Evolutionary conservation across 345 rosid genomes (phyloP).

Genomic region (Hibiscus syriacus): DNA sequence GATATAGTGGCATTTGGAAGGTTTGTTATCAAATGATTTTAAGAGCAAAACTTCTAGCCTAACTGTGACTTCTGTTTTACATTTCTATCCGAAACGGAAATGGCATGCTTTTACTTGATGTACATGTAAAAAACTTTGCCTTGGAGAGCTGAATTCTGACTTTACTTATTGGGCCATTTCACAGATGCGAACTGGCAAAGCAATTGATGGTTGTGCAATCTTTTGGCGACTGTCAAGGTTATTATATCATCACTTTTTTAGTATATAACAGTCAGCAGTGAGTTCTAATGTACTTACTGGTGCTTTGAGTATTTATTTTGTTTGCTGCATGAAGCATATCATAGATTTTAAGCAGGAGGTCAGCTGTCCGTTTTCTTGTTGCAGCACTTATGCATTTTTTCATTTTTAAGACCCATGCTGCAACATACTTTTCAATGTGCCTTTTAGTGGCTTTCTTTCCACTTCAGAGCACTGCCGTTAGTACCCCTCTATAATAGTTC

Average conservation of each 20-base stretch:
- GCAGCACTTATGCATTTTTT: background rate
- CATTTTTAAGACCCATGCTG: background rate
- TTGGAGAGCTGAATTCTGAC: conserved; percentile 2
- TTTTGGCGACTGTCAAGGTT: conserved; percentile 91
- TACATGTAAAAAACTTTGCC: background rate
- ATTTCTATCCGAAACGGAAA: background rate
- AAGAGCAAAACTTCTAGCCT: background rate
- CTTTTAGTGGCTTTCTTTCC: conserved; percentile 1
- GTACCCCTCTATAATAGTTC: background rate
- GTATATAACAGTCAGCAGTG: conserved; percentile 7
- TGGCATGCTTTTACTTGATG: background rate
- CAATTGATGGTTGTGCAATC: conserved; percentile 94
- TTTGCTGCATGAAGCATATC: background rate
- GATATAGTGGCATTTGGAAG: conserved; percentile 86
- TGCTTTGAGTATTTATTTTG: background rate
- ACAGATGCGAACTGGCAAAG: conserved; percentile 93
- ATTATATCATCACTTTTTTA: conserved; percentile 6
- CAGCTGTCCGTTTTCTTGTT: background rate
- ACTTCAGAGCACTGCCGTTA: background rate
- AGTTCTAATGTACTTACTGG: background rate
- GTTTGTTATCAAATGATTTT: conserved; percentile 25
- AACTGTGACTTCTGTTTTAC: background rate
- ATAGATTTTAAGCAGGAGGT: conserved; percentile 3
- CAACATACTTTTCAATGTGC: background rate
- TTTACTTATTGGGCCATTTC: conserved; percentile 10